A percentile compares a stretch with the other conserved stretches of the same genome.
Evolutionary conservation across 257 asterid species (phyloP).

Genomic region (Fraxinus americana): DNA sequence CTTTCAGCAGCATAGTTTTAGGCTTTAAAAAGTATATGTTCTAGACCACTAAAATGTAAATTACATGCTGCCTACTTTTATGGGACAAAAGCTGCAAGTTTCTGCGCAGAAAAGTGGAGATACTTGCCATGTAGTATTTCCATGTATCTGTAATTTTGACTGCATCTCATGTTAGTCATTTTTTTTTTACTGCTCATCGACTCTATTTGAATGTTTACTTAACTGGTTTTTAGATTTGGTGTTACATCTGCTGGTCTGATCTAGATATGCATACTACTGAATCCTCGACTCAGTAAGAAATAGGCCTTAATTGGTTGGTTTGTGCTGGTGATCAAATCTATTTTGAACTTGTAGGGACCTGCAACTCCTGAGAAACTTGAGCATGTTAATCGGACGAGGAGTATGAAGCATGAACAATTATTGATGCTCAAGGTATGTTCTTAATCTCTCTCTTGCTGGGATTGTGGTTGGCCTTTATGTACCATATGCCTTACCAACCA

Average conservation of each 20-base stretch:
- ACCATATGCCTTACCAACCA: not conserved
- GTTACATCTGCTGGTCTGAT: not conserved
- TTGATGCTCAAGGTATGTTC: conserved; percentile 53
- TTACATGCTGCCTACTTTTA: not conserved
- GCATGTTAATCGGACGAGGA: conserved; percentile 39
- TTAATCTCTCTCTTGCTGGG: not conserved
- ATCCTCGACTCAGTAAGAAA: not conserved
- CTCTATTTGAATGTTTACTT: not conserved
- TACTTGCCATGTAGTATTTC: no score
- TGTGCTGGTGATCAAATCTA: conserved; percentile 2
- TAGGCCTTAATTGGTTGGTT: not conserved
- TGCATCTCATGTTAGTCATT: not conserved
- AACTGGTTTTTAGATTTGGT: no score
- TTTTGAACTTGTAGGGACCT: conserved; percentile 59
- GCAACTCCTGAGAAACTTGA: conserved; percentile 85
- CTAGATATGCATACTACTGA: not conserved
- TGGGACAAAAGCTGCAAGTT: not conserved
- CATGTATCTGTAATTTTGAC: not conserved
- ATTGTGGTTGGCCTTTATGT: not conserved
- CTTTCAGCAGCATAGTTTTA: not conserved
- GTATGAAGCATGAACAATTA: conserved; percentile 50
- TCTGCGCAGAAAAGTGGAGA: not conserved
- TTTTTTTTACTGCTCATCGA: no score
- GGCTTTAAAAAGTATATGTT: not conserved
- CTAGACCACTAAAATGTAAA: no score